Percentiles rank a stretch among this genome's conserved stretches.
Evolutionary conservation across 257 asterid genomes (phyloP).

Genomic region (Lycium ferocissimum): DNA sequence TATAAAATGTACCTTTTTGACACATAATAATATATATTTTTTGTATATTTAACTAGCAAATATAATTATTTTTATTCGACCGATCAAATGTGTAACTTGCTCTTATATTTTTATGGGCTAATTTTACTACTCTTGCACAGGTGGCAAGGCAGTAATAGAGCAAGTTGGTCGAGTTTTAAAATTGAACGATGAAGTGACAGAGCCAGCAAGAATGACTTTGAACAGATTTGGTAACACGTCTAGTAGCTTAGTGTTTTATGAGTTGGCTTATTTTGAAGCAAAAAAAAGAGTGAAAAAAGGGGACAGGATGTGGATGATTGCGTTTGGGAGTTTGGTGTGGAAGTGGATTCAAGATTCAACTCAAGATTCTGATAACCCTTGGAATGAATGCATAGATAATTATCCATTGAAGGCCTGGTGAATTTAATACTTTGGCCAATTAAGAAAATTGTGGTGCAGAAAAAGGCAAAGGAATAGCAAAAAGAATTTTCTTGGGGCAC

Average conservation of each 20-base stretch:
- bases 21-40: too few relatives aligned
- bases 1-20: too few relatives aligned
- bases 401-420: constrained; percentile 58
- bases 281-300: constrained; percentile 61
- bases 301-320: constrained; percentile 81
- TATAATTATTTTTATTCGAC: too few relatives aligned
- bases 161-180: constrained; percentile 53
- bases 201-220: constrained; percentile 70
- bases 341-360: constrained; percentile 55
- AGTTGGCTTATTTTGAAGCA: constrained; percentile 76
- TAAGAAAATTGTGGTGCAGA: background rate
- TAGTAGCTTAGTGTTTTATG: constrained; percentile 68
- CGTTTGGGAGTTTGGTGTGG: constrained; percentile 74
- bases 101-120: background rate
- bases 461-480: background rate
- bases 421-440: background rate
- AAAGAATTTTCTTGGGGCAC: too few relatives aligned
- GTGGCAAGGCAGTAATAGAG: constrained; percentile 71
- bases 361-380: constrained; percentile 65
- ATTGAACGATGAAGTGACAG: constrained; percentile 47
- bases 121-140: background rate
- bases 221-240: constrained; percentile 79
- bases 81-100: too few relatives aligned
- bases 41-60: too few relatives aligned
- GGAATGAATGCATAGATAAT: constrained; percentile 60